These are phyloP conservation scores for Podospora anserina DNA, from an alignment of 495 filamentous ascomycete genomes.

Conservation along the genomic window DNA sequence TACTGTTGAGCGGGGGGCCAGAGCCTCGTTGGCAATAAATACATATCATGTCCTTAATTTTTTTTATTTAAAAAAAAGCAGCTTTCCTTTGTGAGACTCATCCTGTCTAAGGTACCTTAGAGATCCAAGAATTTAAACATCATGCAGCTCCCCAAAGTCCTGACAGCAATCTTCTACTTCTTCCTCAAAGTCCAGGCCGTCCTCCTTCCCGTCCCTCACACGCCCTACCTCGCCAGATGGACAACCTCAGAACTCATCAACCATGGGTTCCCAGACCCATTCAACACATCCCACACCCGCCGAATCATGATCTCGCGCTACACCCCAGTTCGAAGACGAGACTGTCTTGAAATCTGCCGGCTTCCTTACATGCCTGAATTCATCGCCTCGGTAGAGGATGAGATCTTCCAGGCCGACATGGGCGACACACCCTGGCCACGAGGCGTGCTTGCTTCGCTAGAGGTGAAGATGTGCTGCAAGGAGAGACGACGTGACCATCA, in stretches of 20 bases:
- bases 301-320: constrained; percentile 15
- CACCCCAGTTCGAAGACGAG: constrained; percentile 1
- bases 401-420: neutral
- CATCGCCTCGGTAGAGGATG: neutral
- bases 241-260: constrained; percentile 9
- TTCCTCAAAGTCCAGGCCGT: neutral
- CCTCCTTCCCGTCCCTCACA: constrained; percentile 5
- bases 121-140: neutral
- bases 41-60: neutral
- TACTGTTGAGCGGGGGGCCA: neutral
- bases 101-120: neutral
- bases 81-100: neutral
- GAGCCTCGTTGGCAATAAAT: neutral
- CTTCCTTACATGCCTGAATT: neutral
- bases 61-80: neutral
- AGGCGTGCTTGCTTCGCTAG: neutral
- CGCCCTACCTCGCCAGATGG: constrained; percentile 8
- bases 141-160: neutral
- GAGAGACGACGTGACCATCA: neutral
- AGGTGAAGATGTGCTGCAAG: neutral
- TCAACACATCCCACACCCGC: constrained; percentile 9
- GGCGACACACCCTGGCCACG: neutral
- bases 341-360: neutral
- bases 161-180: neutral
- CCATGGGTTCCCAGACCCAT: constrained; percentile 6